Percentiles rank a stretch among this genome's conserved stretches.
Conservation (phyloP, 805 yeast genomes). For the Candida palmyrensis region DNA sequence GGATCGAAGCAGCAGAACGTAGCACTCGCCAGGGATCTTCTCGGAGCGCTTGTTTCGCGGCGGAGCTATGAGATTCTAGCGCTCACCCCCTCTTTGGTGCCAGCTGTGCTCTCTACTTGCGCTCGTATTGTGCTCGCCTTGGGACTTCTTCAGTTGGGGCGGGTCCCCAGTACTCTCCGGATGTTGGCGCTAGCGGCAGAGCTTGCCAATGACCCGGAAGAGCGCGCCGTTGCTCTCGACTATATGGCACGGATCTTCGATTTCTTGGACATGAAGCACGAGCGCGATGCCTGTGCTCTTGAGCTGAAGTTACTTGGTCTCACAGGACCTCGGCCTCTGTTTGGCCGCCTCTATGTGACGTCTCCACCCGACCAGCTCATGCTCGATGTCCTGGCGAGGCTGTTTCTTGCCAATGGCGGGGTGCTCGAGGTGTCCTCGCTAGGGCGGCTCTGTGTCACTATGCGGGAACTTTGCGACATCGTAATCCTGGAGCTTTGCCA, state of each 20-base stretch:
- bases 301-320: too few species aligned
- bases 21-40: neutral
- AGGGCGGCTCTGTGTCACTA: slow-evolving; percentile 12
- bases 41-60: neutral
- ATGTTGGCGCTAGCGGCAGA: slow-evolving; percentile 22
- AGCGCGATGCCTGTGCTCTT: neutral
- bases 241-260: slow-evolving; percentile 14
- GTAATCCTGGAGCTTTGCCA: slow-evolving; percentile 2
- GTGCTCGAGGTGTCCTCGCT: slow-evolving; percentile 14
- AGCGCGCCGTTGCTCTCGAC: slow-evolving; percentile 11
- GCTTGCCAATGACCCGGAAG: slow-evolving; percentile 10
- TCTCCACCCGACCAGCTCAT: too few species aligned
- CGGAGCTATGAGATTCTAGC: slow-evolving; percentile 14
- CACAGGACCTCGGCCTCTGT: too few species aligned
- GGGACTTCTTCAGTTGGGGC: slow-evolving; percentile 18
- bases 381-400: slow-evolving; percentile 17
- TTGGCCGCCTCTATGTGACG: too few species aligned
- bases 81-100: slow-evolving; percentile 8
- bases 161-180: slow-evolving; percentile 18
- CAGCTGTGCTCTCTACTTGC: slow-evolving; percentile 6
- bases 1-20: neutral
- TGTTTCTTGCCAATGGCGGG: slow-evolving; percentile 11
- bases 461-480: slow-evolving; percentile 5
- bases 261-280: slow-evolving; percentile 8
- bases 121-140: slow-evolving; percentile 14